Percentiles rank a stretch among this genome's conserved stretches.
These are phyloP conservation scores for Uronychia binucleata DNA, from an alignment of 73 alveolate genomes.

Conservation along the genomic window DNA sequence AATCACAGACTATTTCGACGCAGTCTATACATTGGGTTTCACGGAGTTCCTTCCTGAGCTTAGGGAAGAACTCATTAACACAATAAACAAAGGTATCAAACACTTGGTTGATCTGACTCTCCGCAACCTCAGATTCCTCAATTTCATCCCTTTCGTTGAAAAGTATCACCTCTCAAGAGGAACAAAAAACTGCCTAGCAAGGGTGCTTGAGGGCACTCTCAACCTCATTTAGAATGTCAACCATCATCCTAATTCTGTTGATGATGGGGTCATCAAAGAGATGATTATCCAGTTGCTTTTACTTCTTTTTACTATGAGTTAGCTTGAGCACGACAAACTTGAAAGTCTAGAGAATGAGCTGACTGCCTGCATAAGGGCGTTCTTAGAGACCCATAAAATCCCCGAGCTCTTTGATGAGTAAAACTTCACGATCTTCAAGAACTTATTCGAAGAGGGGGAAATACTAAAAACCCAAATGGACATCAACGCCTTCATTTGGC, in stretches of 20 bases:
- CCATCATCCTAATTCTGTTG: background rate
- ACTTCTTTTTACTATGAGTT: too few relatives aligned
- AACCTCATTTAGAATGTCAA: background rate
- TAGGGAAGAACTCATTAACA: background rate
- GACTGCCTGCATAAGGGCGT: background rate
- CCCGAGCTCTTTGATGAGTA: background rate
- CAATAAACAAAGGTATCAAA: background rate
- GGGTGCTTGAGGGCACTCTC: background rate
- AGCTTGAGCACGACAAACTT: too few relatives aligned
- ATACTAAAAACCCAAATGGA: too few relatives aligned
- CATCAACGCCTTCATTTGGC: too few relatives aligned
- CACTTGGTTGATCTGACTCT: background rate
- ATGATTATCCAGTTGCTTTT: background rate
- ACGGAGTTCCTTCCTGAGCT: background rate
- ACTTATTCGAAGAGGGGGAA: too few relatives aligned
- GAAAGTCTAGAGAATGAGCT: background rate
- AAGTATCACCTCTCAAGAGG: background rate
- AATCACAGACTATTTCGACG: background rate
- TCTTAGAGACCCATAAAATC: background rate
- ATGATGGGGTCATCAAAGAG: background rate
- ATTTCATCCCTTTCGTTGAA: background rate
- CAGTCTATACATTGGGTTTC: background rate
- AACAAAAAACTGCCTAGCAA: background rate
- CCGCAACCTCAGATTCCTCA: background rate
- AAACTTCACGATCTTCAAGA: too few relatives aligned